phyloP scores from a whole-genome alignment of 192 early-diverging fungal species.

The Gigaspora rosea region DNA sequence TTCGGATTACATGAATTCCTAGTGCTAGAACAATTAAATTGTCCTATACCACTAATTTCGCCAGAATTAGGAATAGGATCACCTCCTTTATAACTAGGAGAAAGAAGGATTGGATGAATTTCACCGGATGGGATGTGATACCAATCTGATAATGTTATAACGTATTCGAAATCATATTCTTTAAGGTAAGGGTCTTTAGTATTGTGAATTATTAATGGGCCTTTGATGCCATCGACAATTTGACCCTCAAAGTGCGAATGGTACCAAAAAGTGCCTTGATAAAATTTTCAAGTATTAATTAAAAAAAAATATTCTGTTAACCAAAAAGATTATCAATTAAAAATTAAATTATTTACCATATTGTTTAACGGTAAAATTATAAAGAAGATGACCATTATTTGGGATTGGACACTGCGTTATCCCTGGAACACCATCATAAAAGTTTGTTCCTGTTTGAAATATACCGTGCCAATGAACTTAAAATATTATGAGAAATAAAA shows the following conservation, averaged over 20 bases:
- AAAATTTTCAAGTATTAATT: no score
- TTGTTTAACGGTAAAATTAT: constrained; percentile 37
- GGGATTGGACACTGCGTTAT: constrained; percentile 45
- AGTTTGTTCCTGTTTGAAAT: constrained; percentile 52
- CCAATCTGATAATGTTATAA: constrained; percentile 64
- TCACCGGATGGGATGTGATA: not conserved
- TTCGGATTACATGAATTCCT: not conserved
- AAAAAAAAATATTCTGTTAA: no score
- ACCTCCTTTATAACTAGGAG: not conserved
- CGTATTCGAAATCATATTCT: constrained; percentile 60
- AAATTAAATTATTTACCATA: constrained; percentile 4
- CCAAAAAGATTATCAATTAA: no score
- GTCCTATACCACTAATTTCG: not conserved
- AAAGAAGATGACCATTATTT: constrained; percentile 30
- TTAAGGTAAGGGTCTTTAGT: constrained; percentile 37
- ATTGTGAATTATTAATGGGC: constrained; percentile 64
- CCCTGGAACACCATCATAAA: constrained; percentile 51
- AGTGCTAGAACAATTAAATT: not conserved
- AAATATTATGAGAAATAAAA: not conserved
- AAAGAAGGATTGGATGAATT: not conserved
- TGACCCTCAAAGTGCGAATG: constrained; percentile 62
- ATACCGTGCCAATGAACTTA: constrained; percentile 57
- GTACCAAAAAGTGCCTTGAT: constrained; percentile 49
- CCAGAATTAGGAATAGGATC: not conserved
- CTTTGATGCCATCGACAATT: constrained; percentile 70